Percentiles rank a stretch among this genome's conserved stretches.
These are phyloP conservation scores for Trichoderma cornu-damae DNA, from an alignment of 2,329 filamentous ascomycete genomes.

Conservation along the genomic window DNA sequence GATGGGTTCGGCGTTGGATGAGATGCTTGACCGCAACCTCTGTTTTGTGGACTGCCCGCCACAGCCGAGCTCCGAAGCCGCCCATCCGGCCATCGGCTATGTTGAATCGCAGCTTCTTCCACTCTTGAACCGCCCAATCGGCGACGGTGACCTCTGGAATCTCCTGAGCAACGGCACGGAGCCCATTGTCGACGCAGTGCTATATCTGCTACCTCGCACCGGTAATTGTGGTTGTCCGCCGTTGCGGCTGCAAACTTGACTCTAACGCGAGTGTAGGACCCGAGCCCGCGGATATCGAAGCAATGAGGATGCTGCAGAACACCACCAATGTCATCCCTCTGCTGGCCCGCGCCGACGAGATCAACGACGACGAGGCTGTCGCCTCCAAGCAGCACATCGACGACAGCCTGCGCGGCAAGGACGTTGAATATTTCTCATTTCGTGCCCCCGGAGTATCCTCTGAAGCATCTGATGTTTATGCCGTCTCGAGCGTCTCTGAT, in stretches of 20 bases:
- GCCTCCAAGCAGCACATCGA: constrained; percentile 56
- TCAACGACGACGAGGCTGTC: constrained; percentile 53
- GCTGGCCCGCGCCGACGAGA: constrained; percentile 68
- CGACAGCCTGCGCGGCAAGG: constrained; percentile 50
- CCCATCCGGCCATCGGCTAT: constrained; percentile 62
- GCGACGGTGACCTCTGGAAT: constrained; percentile 68
- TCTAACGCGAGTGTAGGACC: constrained; percentile 28
- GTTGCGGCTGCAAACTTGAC: neutral
- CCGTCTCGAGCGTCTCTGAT: constrained; percentile 68
- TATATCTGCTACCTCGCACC: constrained; percentile 70
- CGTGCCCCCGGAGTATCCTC: constrained; percentile 30
- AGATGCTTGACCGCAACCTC: constrained; percentile 81
- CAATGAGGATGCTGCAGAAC: constrained; percentile 62
- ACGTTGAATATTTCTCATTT: constrained; percentile 64
- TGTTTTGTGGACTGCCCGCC: constrained; percentile 87
- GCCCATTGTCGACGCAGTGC: constrained; percentile 73
- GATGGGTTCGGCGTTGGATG: constrained; percentile 63
- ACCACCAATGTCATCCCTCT: constrained; percentile 83
- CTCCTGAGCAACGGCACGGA: constrained; percentile 78
- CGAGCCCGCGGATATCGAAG: constrained; percentile 55
- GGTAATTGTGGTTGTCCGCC: constrained; percentile 45
- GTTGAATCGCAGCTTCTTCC: constrained; percentile 50
- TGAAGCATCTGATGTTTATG: constrained; percentile 52
- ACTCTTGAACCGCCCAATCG: constrained; percentile 48
- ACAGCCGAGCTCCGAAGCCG: constrained; percentile 35